Evolutionary conservation across 345 rosid species (phyloP).

Genomic region (Chamaenerion angustifolium): DNA sequence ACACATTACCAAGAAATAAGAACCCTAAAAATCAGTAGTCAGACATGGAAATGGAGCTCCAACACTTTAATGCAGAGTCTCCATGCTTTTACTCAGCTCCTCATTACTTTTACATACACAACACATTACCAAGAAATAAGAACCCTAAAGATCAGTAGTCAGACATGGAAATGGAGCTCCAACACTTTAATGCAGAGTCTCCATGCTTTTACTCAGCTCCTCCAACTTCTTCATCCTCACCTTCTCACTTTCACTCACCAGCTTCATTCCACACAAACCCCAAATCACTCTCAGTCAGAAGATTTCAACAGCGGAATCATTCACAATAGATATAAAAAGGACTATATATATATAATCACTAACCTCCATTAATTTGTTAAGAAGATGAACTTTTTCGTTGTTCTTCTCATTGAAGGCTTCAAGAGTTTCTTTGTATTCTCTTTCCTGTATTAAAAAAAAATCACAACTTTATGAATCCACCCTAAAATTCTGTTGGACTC

Average conservation of each 20-base stretch:
- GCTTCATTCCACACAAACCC: slow-evolving; percentile 12
- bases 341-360: neutral
- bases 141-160: slow-evolving; percentile 30
- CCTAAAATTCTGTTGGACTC: neutral
- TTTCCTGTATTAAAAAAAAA: slow-evolving; percentile 50
- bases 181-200: slow-evolving; percentile 5
- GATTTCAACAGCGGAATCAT: no score
- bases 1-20: slow-evolving; percentile 17
- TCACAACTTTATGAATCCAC: neutral
- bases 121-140: slow-evolving; percentile 17
- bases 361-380: slow-evolving; percentile 40
- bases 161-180: slow-evolving; percentile 1
- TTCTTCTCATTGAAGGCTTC: slow-evolving; percentile 69
- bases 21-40: slow-evolving; percentile 30
- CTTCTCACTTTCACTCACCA: slow-evolving; percentile 61
- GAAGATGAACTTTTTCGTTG: slow-evolving; percentile 43
- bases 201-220: slow-evolving; percentile 49
- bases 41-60: slow-evolving; percentile 1
- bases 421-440: slow-evolving; percentile 48
- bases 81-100: slow-evolving; percentile 41
- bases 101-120: slow-evolving; percentile 32
- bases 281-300: no score
- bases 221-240: slow-evolving; percentile 64
- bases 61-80: slow-evolving; percentile 5
- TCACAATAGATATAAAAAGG: no score